phyloP scores from a whole-genome alignment of 108 stramenopile species.

The Skeletonema menzelii region DNA sequence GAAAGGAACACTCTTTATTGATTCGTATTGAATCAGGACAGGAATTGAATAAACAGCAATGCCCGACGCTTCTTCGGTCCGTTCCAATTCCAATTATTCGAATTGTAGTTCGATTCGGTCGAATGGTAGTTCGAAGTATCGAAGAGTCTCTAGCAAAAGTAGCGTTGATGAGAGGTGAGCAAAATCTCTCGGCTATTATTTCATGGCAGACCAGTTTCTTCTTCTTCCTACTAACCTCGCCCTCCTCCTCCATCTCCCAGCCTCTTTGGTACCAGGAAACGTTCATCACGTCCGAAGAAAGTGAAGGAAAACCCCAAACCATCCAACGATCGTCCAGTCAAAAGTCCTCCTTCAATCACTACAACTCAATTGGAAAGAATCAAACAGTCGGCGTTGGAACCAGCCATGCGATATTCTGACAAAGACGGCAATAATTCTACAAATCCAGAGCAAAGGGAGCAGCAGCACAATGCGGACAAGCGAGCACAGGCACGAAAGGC shows the following conservation, averaged over 20 bases:
- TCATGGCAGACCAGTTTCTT: neutral
- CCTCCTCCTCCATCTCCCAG: neutral
- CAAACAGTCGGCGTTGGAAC: conserved; percentile 26
- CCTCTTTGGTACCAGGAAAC: conserved; percentile 42
- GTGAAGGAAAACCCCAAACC: neutral
- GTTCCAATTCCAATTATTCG: conserved; percentile 17
- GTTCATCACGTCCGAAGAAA: neutral
- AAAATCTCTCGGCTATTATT: neutral
- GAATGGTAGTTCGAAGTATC: conserved; percentile 35
- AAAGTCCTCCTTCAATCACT: conserved; percentile 12
- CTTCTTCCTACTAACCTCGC: neutral
- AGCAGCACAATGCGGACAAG: conserved; percentile 3
- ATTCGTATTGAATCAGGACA: no score
- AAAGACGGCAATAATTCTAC: neutral
- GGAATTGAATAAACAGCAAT: conserved; percentile 1
- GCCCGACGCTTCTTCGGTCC: conserved; percentile 12
- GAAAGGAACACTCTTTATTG: no score
- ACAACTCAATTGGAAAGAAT: conserved; percentile 37
- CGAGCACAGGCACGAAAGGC: conserved; percentile 53
- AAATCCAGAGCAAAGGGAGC: neutral
- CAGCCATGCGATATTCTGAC: neutral
- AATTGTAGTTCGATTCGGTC: conserved; percentile 35
- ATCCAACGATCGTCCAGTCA: neutral
- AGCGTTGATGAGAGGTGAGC: conserved; percentile 47
- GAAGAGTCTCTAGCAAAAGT: conserved; percentile 36